Conservation (phyloP, 495 filamentous ascomycete genomes). For the Lineolata rhizophorae region DNA sequence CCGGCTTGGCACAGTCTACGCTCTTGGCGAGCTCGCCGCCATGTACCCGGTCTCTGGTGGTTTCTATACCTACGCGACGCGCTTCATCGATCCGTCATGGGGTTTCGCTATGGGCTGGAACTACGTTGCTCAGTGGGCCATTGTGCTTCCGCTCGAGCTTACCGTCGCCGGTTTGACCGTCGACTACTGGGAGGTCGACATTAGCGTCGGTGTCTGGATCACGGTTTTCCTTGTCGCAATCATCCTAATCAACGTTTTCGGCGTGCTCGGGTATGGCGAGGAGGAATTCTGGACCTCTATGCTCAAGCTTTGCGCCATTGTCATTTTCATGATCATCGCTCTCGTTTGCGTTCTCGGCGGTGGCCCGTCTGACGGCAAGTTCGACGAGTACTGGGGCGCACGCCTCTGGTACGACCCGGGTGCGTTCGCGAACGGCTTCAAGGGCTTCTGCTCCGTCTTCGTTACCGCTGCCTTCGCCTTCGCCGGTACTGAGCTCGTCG, state of each 20-base stretch:
- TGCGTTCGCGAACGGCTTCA: conserved; percentile 46
- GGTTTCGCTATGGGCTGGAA: conserved; percentile 30
- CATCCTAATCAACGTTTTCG: conserved; percentile 23
- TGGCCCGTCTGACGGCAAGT: conserved; percentile 18
- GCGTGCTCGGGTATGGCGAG: conserved; percentile 30
- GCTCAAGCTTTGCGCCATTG: conserved; percentile 26
- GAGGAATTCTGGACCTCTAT: conserved; percentile 27
- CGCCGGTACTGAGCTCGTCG: conserved; percentile 32
- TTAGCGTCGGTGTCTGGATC: conserved; percentile 26
- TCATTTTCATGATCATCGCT: conserved; percentile 23
- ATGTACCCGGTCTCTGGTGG: conserved; percentile 46
- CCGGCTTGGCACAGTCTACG: conserved; percentile 26
- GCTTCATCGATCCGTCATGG: conserved; percentile 37
- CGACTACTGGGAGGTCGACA: conserved; percentile 28
- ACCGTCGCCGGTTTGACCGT: conserved; percentile 35
- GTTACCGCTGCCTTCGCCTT: conserved; percentile 47
- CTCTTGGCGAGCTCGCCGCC: conserved; percentile 46
- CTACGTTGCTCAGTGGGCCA: conserved; percentile 24
- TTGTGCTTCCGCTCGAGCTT: conserved; percentile 26
- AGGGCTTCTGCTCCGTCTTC: conserved; percentile 43
- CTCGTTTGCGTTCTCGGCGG: conserved; percentile 13
- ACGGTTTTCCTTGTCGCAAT: conserved; percentile 24
- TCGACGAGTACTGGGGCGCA: conserved; percentile 18
- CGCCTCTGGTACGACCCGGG: conserved; percentile 31
- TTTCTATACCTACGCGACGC: conserved; percentile 31